These are phyloP conservation scores for Durusdinium trenchii DNA, from an alignment of 73 alveolate species.

Conservation along the genomic window DNA sequence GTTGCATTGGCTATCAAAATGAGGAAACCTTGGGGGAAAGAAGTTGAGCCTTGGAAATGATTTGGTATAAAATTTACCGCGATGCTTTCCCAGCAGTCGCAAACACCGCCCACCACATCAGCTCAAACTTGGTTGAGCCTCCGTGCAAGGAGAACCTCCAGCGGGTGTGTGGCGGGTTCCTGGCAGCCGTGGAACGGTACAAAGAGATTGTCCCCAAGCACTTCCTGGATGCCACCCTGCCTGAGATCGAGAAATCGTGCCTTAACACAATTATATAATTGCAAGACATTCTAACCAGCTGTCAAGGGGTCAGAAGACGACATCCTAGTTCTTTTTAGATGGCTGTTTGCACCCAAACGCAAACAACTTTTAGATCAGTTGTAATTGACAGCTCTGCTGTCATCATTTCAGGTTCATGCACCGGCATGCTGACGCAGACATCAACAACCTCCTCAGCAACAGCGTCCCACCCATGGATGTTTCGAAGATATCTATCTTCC, in stretches of 20 bases:
- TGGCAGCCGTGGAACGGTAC: conserved; percentile 9
- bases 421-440: no score
- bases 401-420: no score
- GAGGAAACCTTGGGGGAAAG: neutral
- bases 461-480: no score
- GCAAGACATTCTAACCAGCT: no score
- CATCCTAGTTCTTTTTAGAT: no score
- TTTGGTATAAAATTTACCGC: neutral
- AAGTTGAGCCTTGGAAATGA: neutral
- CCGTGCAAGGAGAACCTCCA: neutral
- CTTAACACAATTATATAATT: no score
- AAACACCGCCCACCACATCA: neutral
- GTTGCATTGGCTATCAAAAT: neutral
- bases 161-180: neutral
- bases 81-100: neutral
- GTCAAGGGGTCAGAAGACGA: no score
- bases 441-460: no score
- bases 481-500: no score
- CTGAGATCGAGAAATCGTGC: neutral
- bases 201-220: neutral
- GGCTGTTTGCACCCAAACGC: no score
- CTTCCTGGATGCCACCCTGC: neutral
- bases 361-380: no score
- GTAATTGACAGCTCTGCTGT: no score
- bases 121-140: neutral